Conservation (phyloP, 1,139 yeast genomes). For the Spathaspora jeffriesii region DNA sequence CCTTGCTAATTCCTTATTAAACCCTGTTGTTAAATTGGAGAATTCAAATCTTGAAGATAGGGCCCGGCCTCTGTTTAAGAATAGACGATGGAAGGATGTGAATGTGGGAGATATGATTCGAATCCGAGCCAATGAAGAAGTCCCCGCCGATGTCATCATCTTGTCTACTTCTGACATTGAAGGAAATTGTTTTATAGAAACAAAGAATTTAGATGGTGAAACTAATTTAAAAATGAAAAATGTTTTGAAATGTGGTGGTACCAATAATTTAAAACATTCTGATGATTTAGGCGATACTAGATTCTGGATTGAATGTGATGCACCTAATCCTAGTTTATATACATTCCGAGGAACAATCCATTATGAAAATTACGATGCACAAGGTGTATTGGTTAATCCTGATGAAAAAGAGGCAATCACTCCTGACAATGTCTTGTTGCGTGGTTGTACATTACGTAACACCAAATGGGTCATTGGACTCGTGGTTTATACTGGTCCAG, state of each 20-base stretch:
- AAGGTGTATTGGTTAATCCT: constrained; percentile 34
- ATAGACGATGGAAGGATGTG: constrained; percentile 77
- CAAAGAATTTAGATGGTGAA: constrained; percentile 96
- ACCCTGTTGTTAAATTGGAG: constrained; percentile 27
- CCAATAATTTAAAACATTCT: constrained; percentile 56
- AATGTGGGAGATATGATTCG: constrained; percentile 89
- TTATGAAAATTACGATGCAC: constrained; percentile 50
- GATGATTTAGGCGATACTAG: constrained; percentile 72
- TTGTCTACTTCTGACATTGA: constrained; percentile 84
- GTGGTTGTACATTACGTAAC: constrained; percentile 93
- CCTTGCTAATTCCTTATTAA: constrained; percentile 29
- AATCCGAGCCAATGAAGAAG: constrained; percentile 82
- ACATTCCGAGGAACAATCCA: constrained; percentile 84
- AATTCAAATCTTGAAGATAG: constrained; percentile 16
- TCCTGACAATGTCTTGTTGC: constrained; percentile 75
- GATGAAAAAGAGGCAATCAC: constrained; percentile 73
- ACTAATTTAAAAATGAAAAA: constrained; percentile 85
- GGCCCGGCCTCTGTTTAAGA: constrained; percentile 12
- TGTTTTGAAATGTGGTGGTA: constrained; percentile 70
- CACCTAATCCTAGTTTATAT: constrained; percentile 84
- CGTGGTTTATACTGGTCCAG: constrained; percentile 87
- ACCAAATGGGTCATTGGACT: constrained; percentile 94
- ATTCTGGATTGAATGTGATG: constrained; percentile 89
- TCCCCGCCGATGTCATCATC: constrained; percentile 88
- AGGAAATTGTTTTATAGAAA: constrained; percentile 91